A percentile compares a stretch with the other conserved stretches of the same genome.
These are phyloP conservation scores for Kwoniella bestiolae DNA, from an alignment of 768 basidiomycete genomes.

Conservation along the genomic window DNA sequence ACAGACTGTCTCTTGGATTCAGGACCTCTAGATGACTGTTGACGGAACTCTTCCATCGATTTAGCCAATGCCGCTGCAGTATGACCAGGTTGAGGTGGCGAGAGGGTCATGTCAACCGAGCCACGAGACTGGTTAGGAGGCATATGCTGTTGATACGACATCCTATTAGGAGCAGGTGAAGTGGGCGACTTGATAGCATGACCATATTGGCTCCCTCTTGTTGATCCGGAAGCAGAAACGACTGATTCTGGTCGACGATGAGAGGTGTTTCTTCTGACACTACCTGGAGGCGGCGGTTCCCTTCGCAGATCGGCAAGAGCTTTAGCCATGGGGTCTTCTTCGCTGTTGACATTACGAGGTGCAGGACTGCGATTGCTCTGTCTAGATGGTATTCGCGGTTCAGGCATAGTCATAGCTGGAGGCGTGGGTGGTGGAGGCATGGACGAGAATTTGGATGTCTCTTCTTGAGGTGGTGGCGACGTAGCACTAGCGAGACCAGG, in stretches of 20 bases:
- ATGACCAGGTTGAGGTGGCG: constrained; percentile 54
- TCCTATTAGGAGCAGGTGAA: constrained; percentile 46
- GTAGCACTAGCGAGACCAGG: constrained; percentile 47
- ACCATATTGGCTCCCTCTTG: constrained; percentile 32
- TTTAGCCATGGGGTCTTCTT: constrained; percentile 60
- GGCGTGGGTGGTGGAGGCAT: constrained; percentile 48
- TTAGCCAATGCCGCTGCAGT: constrained; percentile 56
- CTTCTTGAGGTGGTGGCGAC: constrained; percentile 24
- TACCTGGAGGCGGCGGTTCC: constrained; percentile 54
- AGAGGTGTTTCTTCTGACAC: constrained; percentile 48
- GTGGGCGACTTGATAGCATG: constrained; percentile 35
- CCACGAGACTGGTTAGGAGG: constrained; percentile 24
- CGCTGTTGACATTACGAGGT: constrained; percentile 47
- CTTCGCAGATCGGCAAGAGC: constrained; percentile 57
- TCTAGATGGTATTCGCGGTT: constrained; percentile 45
- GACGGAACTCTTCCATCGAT: constrained; percentile 59
- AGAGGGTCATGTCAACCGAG: constrained; percentile 44
- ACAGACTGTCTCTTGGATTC: constrained; percentile 49
- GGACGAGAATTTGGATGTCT: constrained; percentile 22
- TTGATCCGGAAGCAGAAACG: constrained; percentile 32
- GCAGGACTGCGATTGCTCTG: constrained; percentile 33
- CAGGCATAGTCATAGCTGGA: constrained; percentile 46
- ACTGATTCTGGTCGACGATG: constrained; percentile 53
- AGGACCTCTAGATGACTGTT: constrained; percentile 34
- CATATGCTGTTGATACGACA: constrained; percentile 41